Percentiles rank a stretch among this genome's conserved stretches.
Conservation (phyloP, 306 rosid genomes). For the Dryas alaskensis region DNA sequence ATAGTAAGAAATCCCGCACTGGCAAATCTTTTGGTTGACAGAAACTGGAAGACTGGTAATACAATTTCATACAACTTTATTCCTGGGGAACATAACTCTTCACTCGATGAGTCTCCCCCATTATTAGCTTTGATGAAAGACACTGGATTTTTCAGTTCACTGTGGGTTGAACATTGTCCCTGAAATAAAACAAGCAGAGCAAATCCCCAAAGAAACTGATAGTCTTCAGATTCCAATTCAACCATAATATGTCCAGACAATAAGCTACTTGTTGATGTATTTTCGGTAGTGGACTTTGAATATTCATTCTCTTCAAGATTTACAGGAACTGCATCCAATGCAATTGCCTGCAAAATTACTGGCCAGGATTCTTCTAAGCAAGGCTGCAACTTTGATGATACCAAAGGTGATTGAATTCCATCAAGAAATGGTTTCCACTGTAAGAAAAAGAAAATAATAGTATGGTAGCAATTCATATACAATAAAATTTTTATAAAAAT, state of each 20-base stretch:
- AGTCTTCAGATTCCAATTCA: conserved; percentile 65
- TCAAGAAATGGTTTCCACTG: conserved; percentile 92
- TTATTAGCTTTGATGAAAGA: conserved; percentile 38
- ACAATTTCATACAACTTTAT: conserved; percentile 69
- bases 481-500: conserved; percentile 5
- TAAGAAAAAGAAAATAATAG: conserved; percentile 29
- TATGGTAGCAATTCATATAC: conserved; percentile 20
- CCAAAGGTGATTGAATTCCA: conserved; percentile 82
- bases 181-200: conserved; percentile 76
- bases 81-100: conserved; percentile 48
- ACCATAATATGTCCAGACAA: conserved; percentile 80
- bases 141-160: conserved; percentile 51
- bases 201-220: conserved; percentile 83
- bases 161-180: conserved; percentile 51
- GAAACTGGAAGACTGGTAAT: conserved; percentile 80
- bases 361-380: conserved; percentile 99
- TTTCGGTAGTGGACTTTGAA: conserved; percentile 31
- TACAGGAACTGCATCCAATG: conserved; percentile 82
- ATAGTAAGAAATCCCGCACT: conserved; percentile 56
- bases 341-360: conserved; percentile 92
- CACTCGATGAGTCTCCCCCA: conserved; percentile 40
- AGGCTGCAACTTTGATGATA: conserved; percentile 67
- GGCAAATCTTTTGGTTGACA: conserved; percentile 63
- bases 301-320: conserved; percentile 47
- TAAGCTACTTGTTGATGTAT: conserved; percentile 36